A percentile compares a stretch with the other conserved stretches of the same genome.
phyloP scores from a whole-genome alignment of 805 yeast genomes.

The Teunomyces tritomae region DNA sequence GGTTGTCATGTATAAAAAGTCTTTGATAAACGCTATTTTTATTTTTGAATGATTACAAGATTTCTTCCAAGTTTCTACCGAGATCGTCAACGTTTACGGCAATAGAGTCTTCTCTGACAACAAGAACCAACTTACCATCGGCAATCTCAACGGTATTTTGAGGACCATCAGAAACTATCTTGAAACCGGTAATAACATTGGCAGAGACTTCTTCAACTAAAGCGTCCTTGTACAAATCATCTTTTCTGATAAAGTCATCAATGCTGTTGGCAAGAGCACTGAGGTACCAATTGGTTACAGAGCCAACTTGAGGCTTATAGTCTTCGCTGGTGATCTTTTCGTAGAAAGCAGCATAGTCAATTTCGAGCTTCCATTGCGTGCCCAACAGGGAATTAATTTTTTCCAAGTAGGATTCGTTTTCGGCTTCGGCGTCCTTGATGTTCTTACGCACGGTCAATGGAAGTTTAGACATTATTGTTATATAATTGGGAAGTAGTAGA shows the following conservation, averaged over 20 bases:
- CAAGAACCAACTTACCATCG: constrained; percentile 8
- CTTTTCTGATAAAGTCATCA: constrained; percentile 8
- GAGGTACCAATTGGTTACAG: constrained; percentile 11
- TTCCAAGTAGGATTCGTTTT: constrained; percentile 5
- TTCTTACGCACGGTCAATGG: constrained; percentile 11
- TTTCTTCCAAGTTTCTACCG: constrained; percentile 3
- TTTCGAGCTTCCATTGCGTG: constrained; percentile 7
- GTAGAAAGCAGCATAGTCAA: constrained; percentile 10
- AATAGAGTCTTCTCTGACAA: constrained; percentile 5
- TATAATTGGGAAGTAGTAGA: not conserved
- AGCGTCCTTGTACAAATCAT: constrained; percentile 11
- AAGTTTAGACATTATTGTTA: constrained; percentile 9
- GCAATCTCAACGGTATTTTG: constrained; percentile 4
- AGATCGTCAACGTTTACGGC: constrained; percentile 8
- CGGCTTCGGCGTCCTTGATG: constrained; percentile 12
- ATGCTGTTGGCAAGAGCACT: constrained; percentile 6
- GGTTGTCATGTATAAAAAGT: too few species aligned
- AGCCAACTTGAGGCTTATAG: constrained; percentile 7
- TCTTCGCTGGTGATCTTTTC: constrained; percentile 6
- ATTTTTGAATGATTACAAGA: not conserved
- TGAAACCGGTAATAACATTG: constrained; percentile 9
- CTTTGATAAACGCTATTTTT: too few species aligned
- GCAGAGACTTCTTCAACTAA: constrained; percentile 9
- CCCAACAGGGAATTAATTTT: constrained; percentile 8
- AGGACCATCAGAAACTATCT: constrained; percentile 6